These are phyloP conservation scores for Mucor irregularis DNA, from an alignment of 371 early-diverging fungal genomes.

Conservation along the genomic window DNA sequence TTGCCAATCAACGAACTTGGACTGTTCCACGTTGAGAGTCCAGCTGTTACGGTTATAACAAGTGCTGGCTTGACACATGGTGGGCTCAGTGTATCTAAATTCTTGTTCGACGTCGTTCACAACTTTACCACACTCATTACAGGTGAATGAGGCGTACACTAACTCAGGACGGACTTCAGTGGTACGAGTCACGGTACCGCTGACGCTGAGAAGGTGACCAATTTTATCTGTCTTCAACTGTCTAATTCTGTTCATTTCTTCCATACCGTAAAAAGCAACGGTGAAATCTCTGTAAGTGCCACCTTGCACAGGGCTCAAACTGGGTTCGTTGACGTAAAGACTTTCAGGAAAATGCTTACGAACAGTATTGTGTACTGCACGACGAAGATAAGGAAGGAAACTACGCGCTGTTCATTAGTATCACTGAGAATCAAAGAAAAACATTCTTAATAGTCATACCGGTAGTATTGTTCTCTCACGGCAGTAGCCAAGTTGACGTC, in stretches of 20 bases:
- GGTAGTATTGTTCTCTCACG: constrained; percentile 74
- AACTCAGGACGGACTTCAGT: constrained; percentile 99
- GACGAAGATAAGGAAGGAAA: constrained; percentile 83
- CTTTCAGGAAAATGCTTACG: constrained; percentile 68
- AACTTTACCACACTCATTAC: constrained; percentile 87
- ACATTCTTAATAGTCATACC: constrained; percentile 41
- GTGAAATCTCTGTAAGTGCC: constrained; percentile 63
- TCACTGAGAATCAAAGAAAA: not conserved
- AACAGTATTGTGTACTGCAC: constrained; percentile 82
- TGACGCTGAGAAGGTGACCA: constrained; percentile 87
- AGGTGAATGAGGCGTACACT: constrained; percentile 89
- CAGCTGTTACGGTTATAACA: constrained; percentile 91
- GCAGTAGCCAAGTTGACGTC: constrained; percentile 72
- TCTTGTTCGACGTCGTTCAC: constrained; percentile 92
- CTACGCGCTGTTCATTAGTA: constrained; percentile 40
- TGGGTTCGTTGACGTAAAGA: constrained; percentile 46
- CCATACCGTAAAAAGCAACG: constrained; percentile 78
- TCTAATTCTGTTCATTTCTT: constrained; percentile 70
- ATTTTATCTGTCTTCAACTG: constrained; percentile 87
- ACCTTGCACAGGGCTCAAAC: constrained; percentile 24
- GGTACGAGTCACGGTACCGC: constrained; percentile 98
- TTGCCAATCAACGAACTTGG: constrained; percentile 98
- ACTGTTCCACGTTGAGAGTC: constrained; percentile 83
- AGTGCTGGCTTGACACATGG: constrained; percentile 85
- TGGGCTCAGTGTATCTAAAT: constrained; percentile 98